phyloP scores from a whole-genome alignment of 176 grass and related monocot species.

The Secale cereale region DNA sequence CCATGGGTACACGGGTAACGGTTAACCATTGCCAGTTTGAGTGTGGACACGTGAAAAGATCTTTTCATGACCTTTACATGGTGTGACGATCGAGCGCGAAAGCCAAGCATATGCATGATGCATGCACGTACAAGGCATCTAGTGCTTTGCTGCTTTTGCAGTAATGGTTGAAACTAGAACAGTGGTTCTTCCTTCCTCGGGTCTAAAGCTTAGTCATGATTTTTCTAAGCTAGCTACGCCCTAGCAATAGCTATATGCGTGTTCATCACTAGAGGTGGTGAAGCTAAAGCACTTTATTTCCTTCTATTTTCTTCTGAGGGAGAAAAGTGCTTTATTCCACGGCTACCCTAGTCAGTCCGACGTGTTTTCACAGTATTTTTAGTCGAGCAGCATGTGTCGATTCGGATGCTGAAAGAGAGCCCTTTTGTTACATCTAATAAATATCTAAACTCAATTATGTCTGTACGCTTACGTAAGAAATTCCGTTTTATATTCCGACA shows the following conservation, averaged over 20 bases:
- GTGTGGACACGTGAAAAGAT: background rate
- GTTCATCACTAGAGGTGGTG: slow-evolving; percentile 10
- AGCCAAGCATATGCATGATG: background rate
- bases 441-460: background rate
- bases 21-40: too few relatives aligned
- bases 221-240: slow-evolving; percentile 13
- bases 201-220: slow-evolving; percentile 17
- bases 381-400: background rate
- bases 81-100: slow-evolving; percentile 4
- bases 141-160: slow-evolving; percentile 18
- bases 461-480: background rate
- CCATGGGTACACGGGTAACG: too few relatives aligned
- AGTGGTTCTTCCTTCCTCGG: slow-evolving; percentile 16
- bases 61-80: background rate
- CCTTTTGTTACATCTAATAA: slow-evolving; percentile 6
- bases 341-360: slow-evolving; percentile 29
- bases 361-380: slow-evolving; percentile 37
- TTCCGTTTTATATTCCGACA: background rate
- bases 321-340: slow-evolving; percentile 20
- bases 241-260: background rate
- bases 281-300: slow-evolving; percentile 20
- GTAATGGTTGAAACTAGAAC: slow-evolving; percentile 26
- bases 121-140: background rate
- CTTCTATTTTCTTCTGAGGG: background rate
- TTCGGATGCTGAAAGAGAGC: slow-evolving; percentile 7